Evolutionary conservation across 495 filamentous ascomycete genomes (phyloP), one percentile per base, ranked within the genome.

Genomic region (Apodospora peruviana): DNA sequence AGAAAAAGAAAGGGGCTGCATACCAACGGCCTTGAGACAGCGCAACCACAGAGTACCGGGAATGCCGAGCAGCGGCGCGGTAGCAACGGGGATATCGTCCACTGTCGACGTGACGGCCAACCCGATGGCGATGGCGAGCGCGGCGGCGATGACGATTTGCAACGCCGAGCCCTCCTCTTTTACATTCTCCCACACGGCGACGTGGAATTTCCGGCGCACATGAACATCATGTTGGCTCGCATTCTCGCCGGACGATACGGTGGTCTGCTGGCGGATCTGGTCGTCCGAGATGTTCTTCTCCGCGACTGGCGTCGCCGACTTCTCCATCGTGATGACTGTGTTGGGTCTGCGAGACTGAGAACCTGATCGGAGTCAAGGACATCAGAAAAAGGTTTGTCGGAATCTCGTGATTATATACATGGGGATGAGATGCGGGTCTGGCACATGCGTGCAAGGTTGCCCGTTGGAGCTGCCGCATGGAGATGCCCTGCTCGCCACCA

Each of bases 11-110:
- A 7, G 27, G 27, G 27, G 14, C 7, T 32, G 27, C 7, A 7
- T 32, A 64, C 61, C 61, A 12, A 61, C 58, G 2, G 62, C 62
- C 18, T 54, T 59, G n/a, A 66, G 48, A 0, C 58, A 47, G 2
- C 62, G 51, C 49, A 66, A 45, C 62, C 62, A 66, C 18, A 66
- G 62, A 0, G 16, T 38, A 17, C 62, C 62, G 9, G 58, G 62
- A 14, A 66, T 62, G 20, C 35, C 57, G 1, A 60, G 21, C 7
- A 66, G 19, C 2, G 50, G 48, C 2, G 35, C 47, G 5, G 53
- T 61, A 1, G 55, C 58, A 1, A 39, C 35, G 0, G 62, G 62
- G 9, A 66, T 35, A 0, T 62, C 38, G 17, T 60, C 60, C 11
- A 62, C 58, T 0, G 35, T 43, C 2, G 45, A 23, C 4, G 52